A percentile compares a stretch with the other conserved stretches of the same genome.
Conservation (phyloP, 306 rosid species). For the Lablab purpureus region DNA sequence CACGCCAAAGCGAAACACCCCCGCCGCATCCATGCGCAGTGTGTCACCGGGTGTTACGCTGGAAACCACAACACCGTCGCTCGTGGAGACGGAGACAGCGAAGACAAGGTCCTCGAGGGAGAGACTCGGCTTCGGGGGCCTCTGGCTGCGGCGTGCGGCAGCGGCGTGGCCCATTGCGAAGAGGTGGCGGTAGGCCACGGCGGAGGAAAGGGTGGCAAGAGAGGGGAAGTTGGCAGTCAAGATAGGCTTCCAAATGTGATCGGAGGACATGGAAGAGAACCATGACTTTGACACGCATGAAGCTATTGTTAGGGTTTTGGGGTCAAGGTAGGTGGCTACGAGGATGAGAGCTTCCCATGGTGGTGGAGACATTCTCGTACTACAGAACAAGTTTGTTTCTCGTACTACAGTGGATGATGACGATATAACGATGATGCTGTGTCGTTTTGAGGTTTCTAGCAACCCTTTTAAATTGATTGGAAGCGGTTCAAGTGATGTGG, state of each 20-base stretch:
- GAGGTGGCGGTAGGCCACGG: conserved; percentile 50
- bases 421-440: too few species aligned
- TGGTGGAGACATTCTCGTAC: conserved; percentile 30
- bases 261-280: conserved; percentile 63
- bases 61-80: background rate
- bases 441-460: conserved; percentile 10
- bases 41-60: background rate
- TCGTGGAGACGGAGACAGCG: conserved; percentile 43
- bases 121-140: conserved; percentile 49
- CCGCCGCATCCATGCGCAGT: conserved; percentile 32
- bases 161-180: conserved; percentile 52
- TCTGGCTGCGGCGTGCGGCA: conserved; percentile 43
- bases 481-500: background rate
- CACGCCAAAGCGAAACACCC: conserved; percentile 56
- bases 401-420: background rate
- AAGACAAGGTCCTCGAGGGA: conserved; percentile 58
- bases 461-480: background rate
- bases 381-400: background rate
- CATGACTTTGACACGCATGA: conserved; percentile 70
- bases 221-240: conserved; percentile 59
- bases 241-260: conserved; percentile 69
- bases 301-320: conserved; percentile 66
- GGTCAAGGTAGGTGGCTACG: conserved; percentile 62
- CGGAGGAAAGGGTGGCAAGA: conserved; percentile 46
- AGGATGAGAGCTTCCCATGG: conserved; percentile 66